A percentile compares a stretch with the other conserved stretches of the same genome.
phyloP scores from a whole-genome alignment of 2,329 filamentous ascomycete species.

The Aspergillus unguis region DNA sequence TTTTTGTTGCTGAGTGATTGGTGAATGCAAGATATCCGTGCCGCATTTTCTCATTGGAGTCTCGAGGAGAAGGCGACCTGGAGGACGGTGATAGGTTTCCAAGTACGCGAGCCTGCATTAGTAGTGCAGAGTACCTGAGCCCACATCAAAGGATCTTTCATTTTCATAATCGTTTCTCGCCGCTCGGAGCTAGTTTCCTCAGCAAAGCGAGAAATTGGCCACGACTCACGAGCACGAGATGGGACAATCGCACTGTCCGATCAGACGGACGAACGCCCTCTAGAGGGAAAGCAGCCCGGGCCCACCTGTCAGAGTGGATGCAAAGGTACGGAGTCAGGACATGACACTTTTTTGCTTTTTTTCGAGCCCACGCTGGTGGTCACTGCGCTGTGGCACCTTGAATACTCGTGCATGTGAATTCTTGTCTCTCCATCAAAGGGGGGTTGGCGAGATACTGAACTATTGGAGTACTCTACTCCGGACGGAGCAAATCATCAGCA shows the following conservation, averaged over 20 bases:
- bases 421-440: not conserved
- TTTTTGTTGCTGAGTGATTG: not conserved
- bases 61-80: conserved; percentile 7
- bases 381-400: not conserved
- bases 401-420: not conserved
- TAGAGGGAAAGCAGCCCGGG: conserved; percentile 6
- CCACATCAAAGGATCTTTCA: no score
- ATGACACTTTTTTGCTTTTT: not conserved
- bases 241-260: conserved; percentile 2
- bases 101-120: conserved; percentile 14
- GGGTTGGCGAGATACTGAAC: no score
- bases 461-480: no score
- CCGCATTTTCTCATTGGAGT: conserved; percentile 3
- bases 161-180: no score
- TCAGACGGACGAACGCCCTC: not conserved
- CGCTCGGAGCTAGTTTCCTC: no score
- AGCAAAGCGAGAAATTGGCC: no score
- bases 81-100: conserved; percentile 18
- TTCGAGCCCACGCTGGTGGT: not conserved
- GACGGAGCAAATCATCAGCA: no score
- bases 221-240: not conserved
- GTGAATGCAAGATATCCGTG: not conserved
- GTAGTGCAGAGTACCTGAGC: not conserved
- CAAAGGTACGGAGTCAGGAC: not conserved
- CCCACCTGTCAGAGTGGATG: not conserved